Conservation (phyloP, 2,329 filamentous ascomycete species). For the Pseudocercospora cruenta region DNA sequence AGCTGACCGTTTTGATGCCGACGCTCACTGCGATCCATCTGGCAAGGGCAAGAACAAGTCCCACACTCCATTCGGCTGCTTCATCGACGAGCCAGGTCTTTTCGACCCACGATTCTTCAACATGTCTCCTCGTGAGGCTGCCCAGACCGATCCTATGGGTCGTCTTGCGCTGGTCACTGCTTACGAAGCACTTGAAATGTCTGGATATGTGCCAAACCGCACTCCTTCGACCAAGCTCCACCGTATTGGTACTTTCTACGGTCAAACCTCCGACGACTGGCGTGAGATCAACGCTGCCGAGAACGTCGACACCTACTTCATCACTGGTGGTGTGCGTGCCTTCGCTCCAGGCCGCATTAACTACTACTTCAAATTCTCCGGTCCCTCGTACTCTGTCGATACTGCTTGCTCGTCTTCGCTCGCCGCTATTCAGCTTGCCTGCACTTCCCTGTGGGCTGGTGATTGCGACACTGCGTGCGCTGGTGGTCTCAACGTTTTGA, state of each 20-base stretch:
- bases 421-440: constrained; percentile 71
- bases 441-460: constrained; percentile 72
- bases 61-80: constrained; percentile 76
- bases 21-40: constrained; percentile 70
- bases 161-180: constrained; percentile 74
- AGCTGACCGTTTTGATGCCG: constrained; percentile 72
- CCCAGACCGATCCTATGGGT: constrained; percentile 81
- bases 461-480: constrained; percentile 82
- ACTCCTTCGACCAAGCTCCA: constrained; percentile 68
- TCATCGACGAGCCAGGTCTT: constrained; percentile 72
- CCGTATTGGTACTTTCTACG: constrained; percentile 73
- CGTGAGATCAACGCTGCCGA: constrained; percentile 74
- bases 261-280: constrained; percentile 76
- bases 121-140: constrained; percentile 80
- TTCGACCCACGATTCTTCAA: constrained; percentile 88
- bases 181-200: constrained; percentile 81
- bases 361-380: constrained; percentile 77
- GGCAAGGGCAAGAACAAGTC: constrained; percentile 76
- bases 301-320: constrained; percentile 71
- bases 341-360: constrained; percentile 69
- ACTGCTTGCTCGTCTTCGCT: constrained; percentile 79
- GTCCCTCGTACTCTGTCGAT: constrained; percentile 72
- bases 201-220: constrained; percentile 73
- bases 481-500: constrained; percentile 76
- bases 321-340: constrained; percentile 64